These are phyloP conservation scores for Blastobotrys proliferans DNA, from an alignment of 1,139 yeast species.

Conservation along the genomic window DNA sequence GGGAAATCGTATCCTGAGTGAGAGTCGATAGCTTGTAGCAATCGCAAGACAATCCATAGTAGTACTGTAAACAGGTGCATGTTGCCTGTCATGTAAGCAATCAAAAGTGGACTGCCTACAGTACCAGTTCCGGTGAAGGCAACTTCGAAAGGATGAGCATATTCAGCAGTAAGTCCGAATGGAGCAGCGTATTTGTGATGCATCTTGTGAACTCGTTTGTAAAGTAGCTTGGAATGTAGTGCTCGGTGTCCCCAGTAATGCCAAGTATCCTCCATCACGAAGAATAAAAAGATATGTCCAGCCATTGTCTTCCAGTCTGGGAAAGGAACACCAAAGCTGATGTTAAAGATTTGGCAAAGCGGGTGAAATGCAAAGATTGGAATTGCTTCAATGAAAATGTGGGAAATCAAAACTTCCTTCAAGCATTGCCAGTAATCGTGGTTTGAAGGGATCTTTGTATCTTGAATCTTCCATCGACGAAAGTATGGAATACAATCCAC, in stretches of 20 bases:
- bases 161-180: constrained; percentile 92
- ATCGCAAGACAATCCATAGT: constrained; percentile 81
- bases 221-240: constrained; percentile 79
- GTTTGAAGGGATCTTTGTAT: constrained; percentile 67
- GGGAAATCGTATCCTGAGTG: constrained; percentile 98
- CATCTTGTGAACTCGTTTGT: constrained; percentile 89
- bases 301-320: constrained; percentile 70
- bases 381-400: constrained; percentile 84
- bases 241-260: constrained; percentile 92
- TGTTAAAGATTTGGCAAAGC: constrained; percentile 71
- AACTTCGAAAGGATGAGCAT: constrained; percentile 93
- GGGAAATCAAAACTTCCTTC: constrained; percentile 76
- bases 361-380: constrained; percentile 98
- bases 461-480: constrained; percentile 76
- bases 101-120: constrained; percentile 82
- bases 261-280: constrained; percentile 88
- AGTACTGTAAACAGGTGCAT: constrained; percentile 82
- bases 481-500: constrained; percentile 76
- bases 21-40: constrained; percentile 92
- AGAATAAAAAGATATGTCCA: constrained; percentile 67
- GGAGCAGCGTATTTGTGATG: constrained; percentile 98
- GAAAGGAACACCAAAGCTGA: constrained; percentile 77
- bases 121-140: constrained; percentile 89
- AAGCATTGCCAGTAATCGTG: constrained; percentile 91
- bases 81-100: constrained; percentile 58